These are phyloP conservation scores for Primulina tabacum DNA, from an alignment of 257 asterid genomes.

Conservation along the genomic window DNA sequence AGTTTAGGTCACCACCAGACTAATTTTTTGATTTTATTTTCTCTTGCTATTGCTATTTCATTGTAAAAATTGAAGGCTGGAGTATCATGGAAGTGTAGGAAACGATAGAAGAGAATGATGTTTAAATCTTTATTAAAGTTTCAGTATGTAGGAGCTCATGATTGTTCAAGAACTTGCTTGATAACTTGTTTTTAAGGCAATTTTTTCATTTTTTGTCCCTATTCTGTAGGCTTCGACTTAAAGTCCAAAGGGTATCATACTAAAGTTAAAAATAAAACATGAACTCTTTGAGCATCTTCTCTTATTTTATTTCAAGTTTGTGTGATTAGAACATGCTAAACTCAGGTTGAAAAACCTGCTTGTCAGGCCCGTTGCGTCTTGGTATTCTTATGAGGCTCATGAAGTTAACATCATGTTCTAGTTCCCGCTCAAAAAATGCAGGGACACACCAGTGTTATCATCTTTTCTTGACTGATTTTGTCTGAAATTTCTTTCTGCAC, in stretches of 20 bases:
- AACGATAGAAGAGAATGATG: too few relatives aligned
- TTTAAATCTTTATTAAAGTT: too few relatives aligned
- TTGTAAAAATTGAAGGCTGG: neutral
- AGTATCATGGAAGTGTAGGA: too few relatives aligned
- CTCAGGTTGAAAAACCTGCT: neutral
- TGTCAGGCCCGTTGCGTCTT: neutral
- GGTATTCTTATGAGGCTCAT: neutral
- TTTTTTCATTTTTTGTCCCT: neutral
- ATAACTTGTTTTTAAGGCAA: neutral
- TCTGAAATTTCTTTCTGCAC: neutral
- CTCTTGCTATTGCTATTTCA: neutral
- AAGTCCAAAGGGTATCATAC: neutral
- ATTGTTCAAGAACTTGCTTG: neutral
- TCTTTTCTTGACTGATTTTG: neutral
- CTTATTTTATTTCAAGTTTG: too few relatives aligned
- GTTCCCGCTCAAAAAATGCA: neutral
- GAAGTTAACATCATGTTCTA: neutral
- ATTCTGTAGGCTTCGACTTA: neutral
- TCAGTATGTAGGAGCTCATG: neutral
- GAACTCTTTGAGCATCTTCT: too few relatives aligned
- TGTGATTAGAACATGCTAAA: too few relatives aligned
- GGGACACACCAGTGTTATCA: neutral
- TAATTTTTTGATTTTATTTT: too few relatives aligned
- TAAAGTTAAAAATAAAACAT: too few relatives aligned
- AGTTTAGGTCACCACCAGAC: neutral